A percentile compares a stretch with the other conserved stretches of the same genome.
phyloP scores from a whole-genome alignment of 805 yeast species.

The Suhomyces kilbournensis region DNA sequence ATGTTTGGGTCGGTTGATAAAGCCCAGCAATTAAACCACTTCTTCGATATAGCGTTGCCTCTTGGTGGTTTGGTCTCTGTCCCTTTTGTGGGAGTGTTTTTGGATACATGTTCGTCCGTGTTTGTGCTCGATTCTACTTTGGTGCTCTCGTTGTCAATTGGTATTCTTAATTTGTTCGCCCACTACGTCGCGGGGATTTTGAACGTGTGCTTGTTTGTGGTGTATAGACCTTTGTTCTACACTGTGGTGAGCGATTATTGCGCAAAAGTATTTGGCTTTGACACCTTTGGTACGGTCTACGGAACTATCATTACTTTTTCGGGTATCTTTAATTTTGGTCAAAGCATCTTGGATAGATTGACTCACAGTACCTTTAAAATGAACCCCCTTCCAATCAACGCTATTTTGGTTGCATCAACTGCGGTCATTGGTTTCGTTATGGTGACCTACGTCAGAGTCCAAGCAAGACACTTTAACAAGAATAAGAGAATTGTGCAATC shows the following conservation, averaged over 20 bases:
- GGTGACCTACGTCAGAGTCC: slow-evolving; percentile 34
- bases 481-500: not conserved
- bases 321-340: slow-evolving; percentile 49
- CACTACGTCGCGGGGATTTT: slow-evolving; percentile 41
- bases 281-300: slow-evolving; percentile 58
- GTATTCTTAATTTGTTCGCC: slow-evolving; percentile 47
- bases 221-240: slow-evolving; percentile 56
- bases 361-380: slow-evolving; percentile 52
- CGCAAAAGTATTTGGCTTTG: slow-evolving; percentile 62
- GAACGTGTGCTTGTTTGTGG: slow-evolving; percentile 48
- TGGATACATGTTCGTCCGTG: slow-evolving; percentile 49
- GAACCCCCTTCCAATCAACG: slow-evolving; percentile 55
- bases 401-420: slow-evolving; percentile 38
- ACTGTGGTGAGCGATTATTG: slow-evolving; percentile 57
- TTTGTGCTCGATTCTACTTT: slow-evolving; percentile 41
- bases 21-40: slow-evolving; percentile 42
- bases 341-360: slow-evolving; percentile 43
- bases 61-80: slow-evolving; percentile 54
- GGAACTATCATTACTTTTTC: slow-evolving; percentile 55
- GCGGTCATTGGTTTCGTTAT: slow-evolving; percentile 42
- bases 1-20: slow-evolving; percentile 36
- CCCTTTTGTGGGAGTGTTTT: slow-evolving; percentile 51
- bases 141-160: slow-evolving; percentile 42
- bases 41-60: slow-evolving; percentile 55
- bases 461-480: slow-evolving; percentile 2